Conservation (phyloP, 768 basidiomycete genomes). For the Lentinula lateritia region DNA sequence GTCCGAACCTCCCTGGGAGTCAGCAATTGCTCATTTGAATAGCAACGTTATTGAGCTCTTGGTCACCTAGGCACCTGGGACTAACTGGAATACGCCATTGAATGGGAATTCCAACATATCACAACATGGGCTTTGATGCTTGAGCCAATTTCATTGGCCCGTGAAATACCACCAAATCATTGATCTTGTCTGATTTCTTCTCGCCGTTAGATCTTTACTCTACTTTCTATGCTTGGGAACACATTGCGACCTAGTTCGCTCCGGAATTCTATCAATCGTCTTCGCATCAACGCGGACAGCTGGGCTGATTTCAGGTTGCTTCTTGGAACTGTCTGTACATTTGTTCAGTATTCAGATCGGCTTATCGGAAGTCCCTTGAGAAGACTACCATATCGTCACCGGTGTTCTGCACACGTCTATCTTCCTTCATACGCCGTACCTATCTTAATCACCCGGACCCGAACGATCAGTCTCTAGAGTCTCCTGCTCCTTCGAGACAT, state of each 20-base stretch:
- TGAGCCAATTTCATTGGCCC: not conserved
- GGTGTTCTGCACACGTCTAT: not conserved
- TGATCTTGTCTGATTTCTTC: not conserved
- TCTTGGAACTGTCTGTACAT: not conserved
- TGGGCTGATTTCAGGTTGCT: not conserved
- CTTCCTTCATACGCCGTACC: not conserved
- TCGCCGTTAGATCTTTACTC: not conserved
- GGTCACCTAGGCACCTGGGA: not conserved
- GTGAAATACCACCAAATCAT: slow-evolving; percentile 1
- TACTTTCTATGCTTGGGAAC: slow-evolving; percentile 4
- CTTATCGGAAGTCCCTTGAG: not conserved
- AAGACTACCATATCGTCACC: not conserved
- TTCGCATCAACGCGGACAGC: slow-evolving; percentile 1
- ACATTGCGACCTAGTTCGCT: not conserved
- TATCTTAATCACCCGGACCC: not conserved
- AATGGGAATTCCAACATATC: not conserved
- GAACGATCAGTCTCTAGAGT: not conserved
- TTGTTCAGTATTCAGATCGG: not conserved
- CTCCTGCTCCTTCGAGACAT: not conserved
- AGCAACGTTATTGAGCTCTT: not conserved
- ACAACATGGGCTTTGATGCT: not conserved
- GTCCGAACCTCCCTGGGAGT: not conserved
- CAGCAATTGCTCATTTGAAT: not conserved
- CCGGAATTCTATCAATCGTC: not conserved
- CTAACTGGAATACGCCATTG: not conserved